Conservation (phyloP, 176 grass and related monocot species). For the Puccinellia tenuiflora region DNA sequence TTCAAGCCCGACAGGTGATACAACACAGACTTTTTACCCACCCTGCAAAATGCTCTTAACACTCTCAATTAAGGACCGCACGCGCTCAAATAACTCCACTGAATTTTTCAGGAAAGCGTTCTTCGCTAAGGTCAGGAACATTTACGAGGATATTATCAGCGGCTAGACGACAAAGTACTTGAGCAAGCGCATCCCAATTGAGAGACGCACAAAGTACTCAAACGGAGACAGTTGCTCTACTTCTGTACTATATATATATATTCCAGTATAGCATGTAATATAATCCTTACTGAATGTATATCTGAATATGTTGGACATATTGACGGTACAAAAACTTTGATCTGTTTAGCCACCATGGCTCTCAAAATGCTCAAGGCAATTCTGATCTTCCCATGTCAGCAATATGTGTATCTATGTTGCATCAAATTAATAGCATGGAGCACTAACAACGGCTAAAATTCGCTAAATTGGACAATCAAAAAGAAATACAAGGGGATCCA, state of each 20-base stretch:
- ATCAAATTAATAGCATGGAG: background rate
- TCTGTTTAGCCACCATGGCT: background rate
- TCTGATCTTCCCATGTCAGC: background rate
- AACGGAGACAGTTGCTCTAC: background rate
- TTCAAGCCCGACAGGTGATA: conserved; percentile 88
- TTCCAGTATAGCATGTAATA: conserved; percentile 30
- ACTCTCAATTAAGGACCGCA: background rate
- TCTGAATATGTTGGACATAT: conserved; percentile 18
- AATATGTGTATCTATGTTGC: background rate
- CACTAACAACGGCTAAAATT: background rate
- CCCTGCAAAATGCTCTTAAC: background rate
- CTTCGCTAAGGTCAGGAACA: conserved; percentile 45
- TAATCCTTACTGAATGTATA: background rate
- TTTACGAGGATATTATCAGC: conserved; percentile 68
- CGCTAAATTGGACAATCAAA: background rate
- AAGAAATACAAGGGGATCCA: background rate
- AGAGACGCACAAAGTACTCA: background rate
- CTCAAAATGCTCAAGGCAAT: background rate
- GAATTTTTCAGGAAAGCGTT: conserved; percentile 56
- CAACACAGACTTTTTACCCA: background rate
- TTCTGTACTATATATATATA: conserved; percentile 28
- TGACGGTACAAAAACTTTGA: conserved; percentile 6
- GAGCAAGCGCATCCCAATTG: background rate
- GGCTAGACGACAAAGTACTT: conserved; percentile 9
- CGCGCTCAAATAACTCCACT: background rate